phyloP scores from a whole-genome alignment of 192 early-diverging fungal species.

The Linnemannia elongata region DNA sequence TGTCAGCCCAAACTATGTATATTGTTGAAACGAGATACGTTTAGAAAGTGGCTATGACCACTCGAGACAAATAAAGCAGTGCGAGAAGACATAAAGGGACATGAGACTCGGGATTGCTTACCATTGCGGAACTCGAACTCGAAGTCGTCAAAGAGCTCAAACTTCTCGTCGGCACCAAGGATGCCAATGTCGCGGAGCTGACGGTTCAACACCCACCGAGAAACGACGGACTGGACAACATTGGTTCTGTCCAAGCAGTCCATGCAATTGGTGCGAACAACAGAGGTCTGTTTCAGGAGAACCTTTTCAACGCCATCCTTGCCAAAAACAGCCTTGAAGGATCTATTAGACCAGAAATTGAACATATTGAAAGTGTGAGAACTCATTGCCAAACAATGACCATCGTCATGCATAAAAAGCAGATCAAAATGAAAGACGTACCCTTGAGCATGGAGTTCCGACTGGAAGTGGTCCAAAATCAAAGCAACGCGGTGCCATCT shows the following conservation, averaged over 20 bases:
- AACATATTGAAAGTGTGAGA: neutral
- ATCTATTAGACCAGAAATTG: slow-evolving; percentile 55
- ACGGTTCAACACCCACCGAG: slow-evolving; percentile 75
- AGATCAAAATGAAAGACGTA: slow-evolving; percentile 12
- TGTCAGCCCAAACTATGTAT: slow-evolving; percentile 96
- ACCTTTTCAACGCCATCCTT: slow-evolving; percentile 50
- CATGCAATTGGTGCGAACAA: slow-evolving; percentile 98
- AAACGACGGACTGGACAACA: slow-evolving; percentile 95
- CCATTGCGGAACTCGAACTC: slow-evolving; percentile 85
- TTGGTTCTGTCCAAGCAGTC: slow-evolving; percentile 99
- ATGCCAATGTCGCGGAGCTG: slow-evolving; percentile 82
- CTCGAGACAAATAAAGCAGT: neutral
- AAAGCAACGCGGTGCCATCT: slow-evolving; percentile 91
- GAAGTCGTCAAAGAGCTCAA: slow-evolving; percentile 77
- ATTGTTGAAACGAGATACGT: neutral
- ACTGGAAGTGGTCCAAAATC: slow-evolving; percentile 83
- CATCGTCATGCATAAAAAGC: neutral
- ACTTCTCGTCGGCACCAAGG: slow-evolving; percentile 68
- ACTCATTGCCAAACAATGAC: neutral
- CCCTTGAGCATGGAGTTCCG: slow-evolving; percentile 70
- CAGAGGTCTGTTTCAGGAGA: slow-evolving; percentile 74
- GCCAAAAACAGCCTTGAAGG: slow-evolving; percentile 62
- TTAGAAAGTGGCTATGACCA: neutral
- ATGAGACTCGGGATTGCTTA: slow-evolving; percentile 27
- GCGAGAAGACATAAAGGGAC: neutral